Conservation (phyloP, 2,329 filamentous ascomycete species). For the Nakataea oryzae region DNA sequence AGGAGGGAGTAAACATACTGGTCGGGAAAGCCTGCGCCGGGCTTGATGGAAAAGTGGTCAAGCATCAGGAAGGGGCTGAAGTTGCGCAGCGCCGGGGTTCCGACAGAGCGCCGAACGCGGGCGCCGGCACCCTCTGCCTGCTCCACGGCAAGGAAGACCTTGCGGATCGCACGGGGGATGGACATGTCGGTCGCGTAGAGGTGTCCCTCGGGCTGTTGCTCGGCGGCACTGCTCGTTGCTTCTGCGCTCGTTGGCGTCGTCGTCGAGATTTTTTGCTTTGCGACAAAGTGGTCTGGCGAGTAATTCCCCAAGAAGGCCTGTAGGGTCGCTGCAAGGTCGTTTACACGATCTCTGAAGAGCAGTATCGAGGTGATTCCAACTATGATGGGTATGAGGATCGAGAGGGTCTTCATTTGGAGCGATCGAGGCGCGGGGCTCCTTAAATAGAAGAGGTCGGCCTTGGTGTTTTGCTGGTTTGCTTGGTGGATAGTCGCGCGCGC, state of each 20-base stretch:
- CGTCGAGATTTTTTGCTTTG: neutral
- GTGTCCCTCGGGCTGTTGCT: slow-evolving; percentile 6
- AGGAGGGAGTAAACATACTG: slow-evolving; percentile 34
- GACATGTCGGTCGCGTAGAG: slow-evolving; percentile 45
- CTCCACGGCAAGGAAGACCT: slow-evolving; percentile 75
- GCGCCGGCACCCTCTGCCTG: slow-evolving; percentile 85
- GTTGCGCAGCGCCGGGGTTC: slow-evolving; percentile 72
- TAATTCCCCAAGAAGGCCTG: slow-evolving; percentile 7
- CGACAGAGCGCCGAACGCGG: slow-evolving; percentile 76
- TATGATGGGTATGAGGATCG: slow-evolving; percentile 24
- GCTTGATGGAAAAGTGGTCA: slow-evolving; percentile 76
- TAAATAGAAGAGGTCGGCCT: neutral
- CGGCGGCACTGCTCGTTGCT: neutral
- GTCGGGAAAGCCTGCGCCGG: slow-evolving; percentile 82
- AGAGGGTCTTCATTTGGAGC: slow-evolving; percentile 25
- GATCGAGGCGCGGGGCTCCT: neutral
- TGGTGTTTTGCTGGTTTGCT: neutral
- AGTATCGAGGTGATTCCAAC: slow-evolving; percentile 25
- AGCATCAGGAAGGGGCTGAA: slow-evolving; percentile 94
- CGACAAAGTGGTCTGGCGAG: neutral
- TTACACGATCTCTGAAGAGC: slow-evolving; percentile 19
- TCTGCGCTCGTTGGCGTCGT: neutral
- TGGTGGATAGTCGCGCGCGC: neutral
- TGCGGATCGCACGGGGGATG: slow-evolving; percentile 64
- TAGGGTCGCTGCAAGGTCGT: slow-evolving; percentile 11